Evolutionary conservation across 2,329 filamentous ascomycete species (phyloP).

Genomic region (Camptophora hylomeconis): DNA sequence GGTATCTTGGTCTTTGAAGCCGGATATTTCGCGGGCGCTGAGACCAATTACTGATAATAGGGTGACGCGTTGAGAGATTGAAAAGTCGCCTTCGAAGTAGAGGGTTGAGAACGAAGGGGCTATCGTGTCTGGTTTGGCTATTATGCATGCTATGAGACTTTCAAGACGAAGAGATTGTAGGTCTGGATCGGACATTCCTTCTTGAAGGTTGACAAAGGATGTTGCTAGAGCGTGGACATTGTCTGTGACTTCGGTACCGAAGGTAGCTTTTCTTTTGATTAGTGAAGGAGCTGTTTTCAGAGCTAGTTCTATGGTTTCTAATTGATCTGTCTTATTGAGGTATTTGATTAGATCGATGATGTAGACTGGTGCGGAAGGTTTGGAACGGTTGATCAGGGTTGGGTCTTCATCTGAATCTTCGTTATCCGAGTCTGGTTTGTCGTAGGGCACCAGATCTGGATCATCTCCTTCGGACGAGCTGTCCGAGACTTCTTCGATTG

Average conservation of each 20-base stretch:
- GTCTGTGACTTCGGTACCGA: conserved; percentile 75
- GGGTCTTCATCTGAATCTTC: conserved; percentile 92
- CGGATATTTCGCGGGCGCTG: conserved; percentile 70
- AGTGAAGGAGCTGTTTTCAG: conserved; percentile 63
- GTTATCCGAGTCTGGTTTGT: conserved; percentile 74
- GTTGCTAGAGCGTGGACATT: conserved; percentile 71
- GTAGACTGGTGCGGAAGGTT: conserved; percentile 65
- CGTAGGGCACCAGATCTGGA: conserved; percentile 61
- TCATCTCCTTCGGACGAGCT: conserved; percentile 38
- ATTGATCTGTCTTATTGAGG: conserved; percentile 60
- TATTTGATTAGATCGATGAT: conserved; percentile 18
- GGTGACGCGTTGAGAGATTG: conserved; percentile 67
- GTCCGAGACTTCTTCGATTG: conserved; percentile 51
- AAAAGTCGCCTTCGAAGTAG: conserved; percentile 88
- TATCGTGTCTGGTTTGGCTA: conserved; percentile 64
- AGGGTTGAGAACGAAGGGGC: conserved; percentile 72
- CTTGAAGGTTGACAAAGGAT: conserved; percentile 64
- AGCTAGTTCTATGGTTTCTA: conserved; percentile 71
- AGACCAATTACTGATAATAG: conserved; percentile 74
- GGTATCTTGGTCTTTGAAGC: conserved; percentile 46
- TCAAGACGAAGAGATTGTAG: conserved; percentile 67
- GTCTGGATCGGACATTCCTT: conserved; percentile 64
- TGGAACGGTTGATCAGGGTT: conserved; percentile 71
- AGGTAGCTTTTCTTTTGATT: conserved; percentile 77
- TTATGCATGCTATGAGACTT: conserved; percentile 66